Conservation (phyloP, 257 asterid species). For the Fraxinus americana region DNA sequence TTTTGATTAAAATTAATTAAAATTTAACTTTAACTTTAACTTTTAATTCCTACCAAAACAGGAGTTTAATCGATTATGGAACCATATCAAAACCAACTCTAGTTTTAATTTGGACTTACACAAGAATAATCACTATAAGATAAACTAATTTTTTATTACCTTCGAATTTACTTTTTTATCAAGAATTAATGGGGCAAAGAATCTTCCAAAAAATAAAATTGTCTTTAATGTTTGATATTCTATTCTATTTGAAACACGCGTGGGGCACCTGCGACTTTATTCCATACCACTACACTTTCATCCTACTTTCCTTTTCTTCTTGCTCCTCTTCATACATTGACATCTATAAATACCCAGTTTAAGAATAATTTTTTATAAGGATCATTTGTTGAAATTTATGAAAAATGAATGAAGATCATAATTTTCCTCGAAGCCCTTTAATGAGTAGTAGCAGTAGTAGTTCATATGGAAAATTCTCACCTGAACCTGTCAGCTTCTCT, state of each 20-base stretch:
- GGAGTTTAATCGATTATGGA: no score
- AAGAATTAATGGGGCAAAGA: slow-evolving; percentile 14
- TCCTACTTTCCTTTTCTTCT: slow-evolving; percentile 15
- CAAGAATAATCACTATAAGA: slow-evolving; percentile 19
- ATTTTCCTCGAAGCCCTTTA: slow-evolving; percentile 31
- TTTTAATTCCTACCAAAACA: no score
- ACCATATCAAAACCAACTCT: slow-evolving; percentile 7
- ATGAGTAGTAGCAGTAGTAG: slow-evolving; percentile 28
- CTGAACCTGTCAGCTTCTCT: slow-evolving; percentile 43
- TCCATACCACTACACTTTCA: slow-evolving; percentile 18
- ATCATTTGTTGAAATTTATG: slow-evolving; percentile 17
- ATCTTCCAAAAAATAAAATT: slow-evolving; percentile 1
- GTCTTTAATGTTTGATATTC: slow-evolving; percentile 25
- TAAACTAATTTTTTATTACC: slow-evolving; percentile 6
- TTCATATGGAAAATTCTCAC: slow-evolving; percentile 34
- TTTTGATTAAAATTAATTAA: no score
- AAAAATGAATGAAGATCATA: slow-evolving; percentile 27
- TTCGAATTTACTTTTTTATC: slow-evolving; percentile 2
- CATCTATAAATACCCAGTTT: background rate
- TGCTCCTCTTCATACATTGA: background rate
- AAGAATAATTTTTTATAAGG: background rate
- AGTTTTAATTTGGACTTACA: slow-evolving; percentile 29
- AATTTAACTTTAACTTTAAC: no score
- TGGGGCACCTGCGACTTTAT: slow-evolving; percentile 37
- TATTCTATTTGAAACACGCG: slow-evolving; percentile 12